Evolutionary conservation across 345 rosid genomes (phyloP).

Genomic region (Lagerstroemia speciosa): DNA sequence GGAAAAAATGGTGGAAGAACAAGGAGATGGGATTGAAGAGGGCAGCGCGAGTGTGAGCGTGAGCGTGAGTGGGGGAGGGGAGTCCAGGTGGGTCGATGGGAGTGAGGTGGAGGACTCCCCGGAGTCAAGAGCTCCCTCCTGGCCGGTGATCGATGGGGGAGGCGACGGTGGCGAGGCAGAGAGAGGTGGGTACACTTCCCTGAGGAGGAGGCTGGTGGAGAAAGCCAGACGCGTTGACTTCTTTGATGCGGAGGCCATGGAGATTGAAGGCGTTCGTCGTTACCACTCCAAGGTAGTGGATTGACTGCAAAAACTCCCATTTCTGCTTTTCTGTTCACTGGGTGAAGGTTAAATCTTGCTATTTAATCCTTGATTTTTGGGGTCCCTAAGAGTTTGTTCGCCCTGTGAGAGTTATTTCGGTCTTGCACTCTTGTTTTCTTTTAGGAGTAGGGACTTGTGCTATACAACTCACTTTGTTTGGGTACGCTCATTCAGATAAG

Average conservation of each 20-base stretch:
- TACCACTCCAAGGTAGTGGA: conserved; percentile 46
- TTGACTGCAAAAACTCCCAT: neutral
- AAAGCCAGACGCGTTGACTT: conserved; percentile 68
- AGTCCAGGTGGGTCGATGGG: conserved; percentile 89
- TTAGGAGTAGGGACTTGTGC: neutral
- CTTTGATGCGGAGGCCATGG: conserved; percentile 97
- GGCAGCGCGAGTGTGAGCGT: conserved; percentile 30
- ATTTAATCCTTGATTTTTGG: neutral
- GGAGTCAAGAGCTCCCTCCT: conserved; percentile 14
- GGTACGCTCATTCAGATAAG: too few species aligned
- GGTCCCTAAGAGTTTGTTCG: neutral
- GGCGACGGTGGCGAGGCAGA: conserved; percentile 27
- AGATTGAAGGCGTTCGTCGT: conserved; percentile 51
- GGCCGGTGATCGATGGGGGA: conserved; percentile 32
- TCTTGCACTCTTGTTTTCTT: neutral
- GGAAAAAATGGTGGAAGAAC: conserved; percentile 37
- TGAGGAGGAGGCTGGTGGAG: conserved; percentile 72
- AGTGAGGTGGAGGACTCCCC: conserved; percentile 48
- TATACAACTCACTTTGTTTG: too few species aligned
- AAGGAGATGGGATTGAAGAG: conserved; percentile 71
- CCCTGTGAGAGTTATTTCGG: neutral
- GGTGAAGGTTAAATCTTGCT: neutral
- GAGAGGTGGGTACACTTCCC: conserved; percentile 34
- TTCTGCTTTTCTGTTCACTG: neutral
- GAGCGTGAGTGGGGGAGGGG: conserved; percentile 42